Conservation (phyloP, 768 basidiomycete species). For the Harrya chromipes region DNA sequence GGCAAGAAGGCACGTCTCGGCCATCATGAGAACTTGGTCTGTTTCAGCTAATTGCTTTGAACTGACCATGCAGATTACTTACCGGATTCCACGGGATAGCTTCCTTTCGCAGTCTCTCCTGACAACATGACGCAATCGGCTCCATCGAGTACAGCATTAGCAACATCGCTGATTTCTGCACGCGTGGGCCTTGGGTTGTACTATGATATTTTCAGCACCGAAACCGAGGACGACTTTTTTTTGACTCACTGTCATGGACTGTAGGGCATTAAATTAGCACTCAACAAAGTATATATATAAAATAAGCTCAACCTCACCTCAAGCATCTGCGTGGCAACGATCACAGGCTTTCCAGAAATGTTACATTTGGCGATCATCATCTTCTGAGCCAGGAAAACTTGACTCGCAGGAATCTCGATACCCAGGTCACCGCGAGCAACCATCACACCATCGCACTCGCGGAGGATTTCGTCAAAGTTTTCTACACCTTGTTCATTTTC, state of each 20-base stretch:
- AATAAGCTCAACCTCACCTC: conserved; percentile 53
- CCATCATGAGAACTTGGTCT: conserved; percentile 92
- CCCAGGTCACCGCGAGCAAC: conserved; percentile 99
- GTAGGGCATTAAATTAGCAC: conserved; percentile 13
- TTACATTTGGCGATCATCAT: conserved; percentile 99
- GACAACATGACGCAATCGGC: conserved; percentile 99
- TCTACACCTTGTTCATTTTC: conserved; percentile 99
- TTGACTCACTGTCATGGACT: conserved; percentile 87
- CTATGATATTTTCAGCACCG: conserved; percentile 37
- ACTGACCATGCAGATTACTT: conserved; percentile 22
- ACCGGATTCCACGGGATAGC: conserved; percentile 95
- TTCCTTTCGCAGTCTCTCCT: conserved; percentile 97
- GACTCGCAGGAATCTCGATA: conserved; percentile 99
- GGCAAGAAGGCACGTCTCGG: conserved; percentile 96
- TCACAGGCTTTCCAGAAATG: conserved; percentile 95
- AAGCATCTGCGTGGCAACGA: conserved; percentile 99
- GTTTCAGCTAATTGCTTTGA: conserved; percentile 5
- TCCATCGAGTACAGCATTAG: conserved; percentile 98
- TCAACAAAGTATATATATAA: neutral
- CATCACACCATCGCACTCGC: conserved; percentile 97
- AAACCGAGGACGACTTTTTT: neutral
- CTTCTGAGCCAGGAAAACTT: conserved; percentile 99
- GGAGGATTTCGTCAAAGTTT: conserved; percentile 98
- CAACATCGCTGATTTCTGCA: conserved; percentile 98
- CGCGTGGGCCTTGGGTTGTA: conserved; percentile 99